Percentiles rank a stretch among this genome's conserved stretches.
These are phyloP conservation scores for Castanea crenata DNA, from an alignment of 306 rosid species.

Conservation along the genomic window DNA sequence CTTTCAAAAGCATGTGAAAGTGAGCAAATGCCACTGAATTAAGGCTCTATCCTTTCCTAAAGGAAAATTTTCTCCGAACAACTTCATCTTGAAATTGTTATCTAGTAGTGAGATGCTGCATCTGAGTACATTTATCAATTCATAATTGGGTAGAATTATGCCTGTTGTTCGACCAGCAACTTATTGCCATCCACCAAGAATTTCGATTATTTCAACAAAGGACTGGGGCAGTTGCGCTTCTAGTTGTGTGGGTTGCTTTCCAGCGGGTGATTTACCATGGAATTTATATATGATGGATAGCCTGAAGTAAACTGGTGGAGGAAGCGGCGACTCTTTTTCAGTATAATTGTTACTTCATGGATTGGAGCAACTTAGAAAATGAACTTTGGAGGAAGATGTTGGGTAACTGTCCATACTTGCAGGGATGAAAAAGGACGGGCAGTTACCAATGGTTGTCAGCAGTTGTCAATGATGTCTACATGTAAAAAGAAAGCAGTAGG, in stretches of 20 bases:
- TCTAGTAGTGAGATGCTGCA: background rate
- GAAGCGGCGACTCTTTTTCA: background rate
- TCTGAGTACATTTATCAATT: background rate
- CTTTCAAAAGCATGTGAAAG: background rate
- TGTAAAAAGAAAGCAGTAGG: background rate
- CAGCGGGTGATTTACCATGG: background rate
- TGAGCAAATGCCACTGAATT: background rate
- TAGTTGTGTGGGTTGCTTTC: background rate
- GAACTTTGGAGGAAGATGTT: background rate
- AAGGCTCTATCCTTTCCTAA: background rate
- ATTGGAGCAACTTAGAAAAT: background rate
- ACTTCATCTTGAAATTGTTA: background rate
- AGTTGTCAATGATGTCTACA: background rate
- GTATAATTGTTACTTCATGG: background rate
- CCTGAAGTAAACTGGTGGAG: background rate
- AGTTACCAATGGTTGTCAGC: background rate
- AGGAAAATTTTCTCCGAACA: slow-evolving; percentile 1
- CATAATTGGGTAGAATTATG: background rate
- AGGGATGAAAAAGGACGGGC: background rate
- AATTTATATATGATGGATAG: background rate
- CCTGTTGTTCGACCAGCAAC: no score
- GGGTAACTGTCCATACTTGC: background rate
- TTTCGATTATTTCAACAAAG: no score
- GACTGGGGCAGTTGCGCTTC: background rate
- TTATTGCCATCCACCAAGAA: no score